A percentile compares a stretch with the other conserved stretches of the same genome.
Conservation (phyloP, 768 basidiomycete genomes). For the Panaeolus cyanescens region DNA sequence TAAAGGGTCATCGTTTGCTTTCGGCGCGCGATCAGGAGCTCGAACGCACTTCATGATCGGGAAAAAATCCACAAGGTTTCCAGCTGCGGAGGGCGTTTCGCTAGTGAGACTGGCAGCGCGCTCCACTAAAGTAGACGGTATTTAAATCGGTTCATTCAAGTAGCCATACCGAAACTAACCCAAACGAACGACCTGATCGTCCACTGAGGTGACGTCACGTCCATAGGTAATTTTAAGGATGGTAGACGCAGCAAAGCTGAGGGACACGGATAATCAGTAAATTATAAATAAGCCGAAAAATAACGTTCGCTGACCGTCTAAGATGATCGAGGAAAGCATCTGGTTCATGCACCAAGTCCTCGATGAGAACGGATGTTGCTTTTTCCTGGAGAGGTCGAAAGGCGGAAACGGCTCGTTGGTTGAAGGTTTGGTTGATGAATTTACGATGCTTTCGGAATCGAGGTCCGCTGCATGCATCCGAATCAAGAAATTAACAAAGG, state of each 20-base stretch:
- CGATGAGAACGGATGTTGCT: constrained; percentile 42
- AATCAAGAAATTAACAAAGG: constrained; percentile 5
- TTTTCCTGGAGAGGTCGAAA: constrained; percentile 45
- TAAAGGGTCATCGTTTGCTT: not conserved
- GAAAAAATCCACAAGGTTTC: constrained; percentile 51
- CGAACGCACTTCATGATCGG: constrained; percentile 40
- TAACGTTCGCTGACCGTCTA: constrained; percentile 32
- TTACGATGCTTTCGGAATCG: constrained; percentile 54
- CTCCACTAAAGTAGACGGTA: constrained; percentile 32
- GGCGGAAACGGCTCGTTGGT: constrained; percentile 38
- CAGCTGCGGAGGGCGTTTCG: constrained; percentile 46
- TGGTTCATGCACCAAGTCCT: constrained; percentile 38
- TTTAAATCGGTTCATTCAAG: constrained; percentile 2
- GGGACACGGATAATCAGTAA: constrained; percentile 1
- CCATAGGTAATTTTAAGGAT: constrained; percentile 54
- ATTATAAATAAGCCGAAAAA: not conserved
- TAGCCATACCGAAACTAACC: constrained; percentile 26
- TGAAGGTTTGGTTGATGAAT: constrained; percentile 51
- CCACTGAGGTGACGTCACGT: constrained; percentile 41
- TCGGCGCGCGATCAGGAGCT: not conserved
- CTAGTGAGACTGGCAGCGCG: constrained; percentile 47
- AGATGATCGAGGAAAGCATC: constrained; percentile 43
- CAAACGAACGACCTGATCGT: constrained; percentile 45
- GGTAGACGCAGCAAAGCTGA: constrained; percentile 47
- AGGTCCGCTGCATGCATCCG: constrained; percentile 39